Conservation (phyloP, 345 rosid species). For the Abelmoschus esculentus region DNA sequence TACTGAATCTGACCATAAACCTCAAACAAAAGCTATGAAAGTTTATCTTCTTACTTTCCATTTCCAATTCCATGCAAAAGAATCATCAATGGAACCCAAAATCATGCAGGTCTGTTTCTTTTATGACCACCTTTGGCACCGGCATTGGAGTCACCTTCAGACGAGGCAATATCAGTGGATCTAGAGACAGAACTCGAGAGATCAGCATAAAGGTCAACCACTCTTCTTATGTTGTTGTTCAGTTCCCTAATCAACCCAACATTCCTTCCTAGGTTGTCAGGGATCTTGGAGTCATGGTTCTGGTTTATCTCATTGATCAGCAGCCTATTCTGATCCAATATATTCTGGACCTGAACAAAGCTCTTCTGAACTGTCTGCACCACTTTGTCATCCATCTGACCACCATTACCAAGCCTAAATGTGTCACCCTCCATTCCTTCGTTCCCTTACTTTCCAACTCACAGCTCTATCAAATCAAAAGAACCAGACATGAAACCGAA, state of each 20-base stretch:
- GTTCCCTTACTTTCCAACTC: background rate
- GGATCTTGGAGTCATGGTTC: slow-evolving; percentile 70
- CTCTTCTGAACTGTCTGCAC: slow-evolving; percentile 64
- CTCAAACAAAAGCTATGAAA: too few species aligned
- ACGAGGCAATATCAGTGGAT: slow-evolving; percentile 43
- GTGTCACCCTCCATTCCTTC: slow-evolving; percentile 55
- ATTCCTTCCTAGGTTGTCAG: slow-evolving; percentile 63
- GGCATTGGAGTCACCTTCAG: slow-evolving; percentile 52
- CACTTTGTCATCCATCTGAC: slow-evolving; percentile 48
- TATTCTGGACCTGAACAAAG: slow-evolving; percentile 60
- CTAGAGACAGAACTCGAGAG: slow-evolving; percentile 57
- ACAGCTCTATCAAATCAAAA: slow-evolving; percentile 19
- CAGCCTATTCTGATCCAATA: slow-evolving; percentile 61
- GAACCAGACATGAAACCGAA: slow-evolving; percentile 17
- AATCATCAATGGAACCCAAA: background rate
- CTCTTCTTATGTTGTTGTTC: slow-evolving; percentile 71
- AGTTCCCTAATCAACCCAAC: slow-evolving; percentile 71
- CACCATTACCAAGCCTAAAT: slow-evolving; percentile 41
- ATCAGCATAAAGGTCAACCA: slow-evolving; percentile 60
- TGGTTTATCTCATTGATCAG: slow-evolving; percentile 71
- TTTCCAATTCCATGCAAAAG: slow-evolving; percentile 11
- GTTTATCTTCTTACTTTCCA: background rate
- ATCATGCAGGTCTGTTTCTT: slow-evolving; percentile 44
- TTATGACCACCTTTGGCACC: slow-evolving; percentile 24
- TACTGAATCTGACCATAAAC: slow-evolving; percentile 25